Base-by-base conservation (phyloP, 169 alveolate genomes). In the Babesia bovis region DNA sequence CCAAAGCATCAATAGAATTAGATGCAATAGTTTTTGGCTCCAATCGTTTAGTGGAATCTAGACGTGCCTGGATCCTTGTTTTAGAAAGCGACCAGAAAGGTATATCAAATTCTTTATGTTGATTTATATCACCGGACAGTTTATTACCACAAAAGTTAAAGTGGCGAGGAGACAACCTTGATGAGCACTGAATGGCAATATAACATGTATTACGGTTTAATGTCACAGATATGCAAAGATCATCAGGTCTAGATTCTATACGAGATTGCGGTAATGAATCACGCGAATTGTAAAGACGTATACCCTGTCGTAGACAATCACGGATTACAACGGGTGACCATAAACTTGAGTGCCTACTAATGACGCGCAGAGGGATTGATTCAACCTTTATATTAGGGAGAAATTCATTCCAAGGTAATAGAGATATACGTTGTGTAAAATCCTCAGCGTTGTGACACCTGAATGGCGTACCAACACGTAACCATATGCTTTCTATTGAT, bases 191-290 rank as follows among this genome's bases (percentile, higher is more conserved):
- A 49, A 72, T 38, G 21, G 88, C 83, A 26, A 71, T 40, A 66
- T 81, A 81, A 32, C 88, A 81, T n/a, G 88, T 81, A 71, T 81
- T 81, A 35, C 88, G 58, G 56, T 81, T 69, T 15, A 81, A 33
- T 17, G 71, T 71, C 2, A 81, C 68, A 15, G 88, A 81, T n/a
- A 81, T 45, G 28, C 88, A 81, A 28, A 49, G 19, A 21, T 61
- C 76, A 23, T 67, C 60, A 13, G 45, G 44, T 13, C 36, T 21
- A 15, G 40, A 9, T 3, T 3, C 21, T 17, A 21, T 3, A 32
- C 15, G 3, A 19, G 17, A 13, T 12, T 6, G 6, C 1, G 2
- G 2, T 9, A 6, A 28, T 1, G 52, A 13, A 51, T 66, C 28
- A 10, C 52, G 36, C 19, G 13, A 15, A 25, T 67, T 47, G 17